Evolutionary conservation across 805 yeast species (phyloP).

Genomic region (Starmerella apicola): DNA sequence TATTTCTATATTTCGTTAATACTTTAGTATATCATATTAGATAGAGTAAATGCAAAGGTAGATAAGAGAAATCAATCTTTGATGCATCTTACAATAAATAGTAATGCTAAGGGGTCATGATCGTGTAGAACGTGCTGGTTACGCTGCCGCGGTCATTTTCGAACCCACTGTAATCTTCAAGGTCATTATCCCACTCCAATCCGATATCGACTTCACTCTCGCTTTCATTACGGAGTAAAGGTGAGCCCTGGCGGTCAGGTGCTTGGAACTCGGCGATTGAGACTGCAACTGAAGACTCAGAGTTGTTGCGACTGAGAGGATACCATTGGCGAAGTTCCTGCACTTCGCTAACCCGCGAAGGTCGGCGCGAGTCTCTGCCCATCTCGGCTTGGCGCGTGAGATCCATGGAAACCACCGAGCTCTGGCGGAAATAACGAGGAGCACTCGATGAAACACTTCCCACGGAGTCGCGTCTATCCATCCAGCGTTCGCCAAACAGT

Average conservation of each 20-base stretch:
- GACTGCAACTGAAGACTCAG: slow-evolving; percentile 16
- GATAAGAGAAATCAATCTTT: too few species aligned
- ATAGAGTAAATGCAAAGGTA: too few species aligned
- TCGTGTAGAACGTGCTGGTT: slow-evolving; percentile 17
- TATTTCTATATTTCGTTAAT: too few species aligned
- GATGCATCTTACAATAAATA: neutral
- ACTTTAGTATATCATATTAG: too few species aligned
- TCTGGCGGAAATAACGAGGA: slow-evolving; percentile 22
- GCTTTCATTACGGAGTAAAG: slow-evolving; percentile 14
- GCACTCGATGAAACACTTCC: slow-evolving; percentile 1
- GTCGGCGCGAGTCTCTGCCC: slow-evolving; percentile 10
- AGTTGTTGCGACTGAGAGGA: slow-evolving; percentile 12
- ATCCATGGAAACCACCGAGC: slow-evolving; percentile 21
- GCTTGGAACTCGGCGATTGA: slow-evolving; percentile 19
- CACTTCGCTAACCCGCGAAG: slow-evolving; percentile 17
- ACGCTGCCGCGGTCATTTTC: slow-evolving; percentile 15
- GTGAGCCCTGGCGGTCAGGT: slow-evolving; percentile 7
- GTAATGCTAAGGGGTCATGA: slow-evolving; percentile 14
- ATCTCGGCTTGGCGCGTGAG: slow-evolving; percentile 15
- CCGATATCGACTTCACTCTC: slow-evolving; percentile 17
- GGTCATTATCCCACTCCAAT: slow-evolving; percentile 18
- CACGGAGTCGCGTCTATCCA: slow-evolving; percentile 12
- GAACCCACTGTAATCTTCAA: slow-evolving; percentile 16
- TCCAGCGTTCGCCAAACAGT: slow-evolving; percentile 15
- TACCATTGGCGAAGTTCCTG: slow-evolving; percentile 18